Evolutionary conservation across 2,329 filamentous ascomycete genomes (phyloP), one percentile per base, ranked within the genome.

Genomic region (Colletotrichum plurivorum): DNA sequence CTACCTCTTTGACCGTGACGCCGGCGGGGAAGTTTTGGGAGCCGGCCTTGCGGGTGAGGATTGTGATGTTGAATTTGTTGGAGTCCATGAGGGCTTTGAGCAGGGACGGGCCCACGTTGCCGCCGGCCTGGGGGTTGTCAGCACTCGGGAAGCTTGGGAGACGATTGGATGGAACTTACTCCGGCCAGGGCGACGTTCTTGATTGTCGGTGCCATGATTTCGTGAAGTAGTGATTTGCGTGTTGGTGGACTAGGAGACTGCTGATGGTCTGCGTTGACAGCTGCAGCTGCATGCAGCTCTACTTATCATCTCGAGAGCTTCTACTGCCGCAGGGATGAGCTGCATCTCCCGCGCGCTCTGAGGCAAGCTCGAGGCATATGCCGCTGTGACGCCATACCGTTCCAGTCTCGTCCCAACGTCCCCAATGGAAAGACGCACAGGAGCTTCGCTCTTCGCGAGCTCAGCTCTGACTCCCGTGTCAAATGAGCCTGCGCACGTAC

Each of bases 1-100:
- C 81, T 39, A 84, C 83, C 3, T 81, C 77, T 67, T 85, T 75
- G 22, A 87, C 81, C 9, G 79, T 79, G 69, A 85, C 79, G 22
- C 76, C 73, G 0, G 76, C 27, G 1, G 82, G 78, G 68, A 79
- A 76, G 1, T 73, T 75, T 16, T 77, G 74, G 12, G 70, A 74
- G 13, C 84, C 87, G 36, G 79, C 77, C 16, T 77, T 71, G 41
- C 90, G 88, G 25, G 84, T 86, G 55, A 91, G 82, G 46, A 88
- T 81, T 9, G 87, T 88, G 62, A 90, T 79, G 63, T 83, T 81
- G 75, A 83, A 83, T 22, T 76, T 73, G 46, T 70, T 72, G 5
- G 78, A 75, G 36, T 74, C 71, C 67, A 77, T 53, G 45, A 82
- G 75, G 27, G 73, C 73, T 3, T 77, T 62, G 46, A 81, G 73